Evolutionary conservation across 352 stramenopile species (phyloP), one percentile per base, ranked within the genome.

Genomic region (Phytophthora rubi): DNA sequence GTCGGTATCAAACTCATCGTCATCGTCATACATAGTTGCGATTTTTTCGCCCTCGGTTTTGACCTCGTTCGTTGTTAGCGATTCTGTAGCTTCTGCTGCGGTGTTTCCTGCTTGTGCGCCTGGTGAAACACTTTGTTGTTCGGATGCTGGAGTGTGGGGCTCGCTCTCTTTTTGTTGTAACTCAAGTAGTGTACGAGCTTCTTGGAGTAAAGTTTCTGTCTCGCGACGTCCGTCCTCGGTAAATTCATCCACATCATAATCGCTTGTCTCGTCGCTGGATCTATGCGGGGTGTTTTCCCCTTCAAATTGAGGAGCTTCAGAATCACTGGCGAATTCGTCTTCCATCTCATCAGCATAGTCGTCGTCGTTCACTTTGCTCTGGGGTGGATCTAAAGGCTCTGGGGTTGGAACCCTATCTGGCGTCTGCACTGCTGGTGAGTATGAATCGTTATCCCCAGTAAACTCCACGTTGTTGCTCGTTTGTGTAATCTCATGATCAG

Each of bases 191-290:
- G 54, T 42, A 2, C 79, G 69, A 8, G 73, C 71, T 75, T 91
- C 81, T 3, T 74, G 60, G 6, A 88, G 71, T 53, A 89, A 60
- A 5, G 53, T 55, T 8, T 81, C 71, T 0, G 78, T 89, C 49
- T 86, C 78, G 0, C 67, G 61, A 16, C 69, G 59, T 30, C 55
- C 77, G 28, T 72, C 68, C 6, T 78, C 65, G 23, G 65, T 58
- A 44, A 73, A 66, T 30, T 75, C 71, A 12, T 68, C 62, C 13
- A 61, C 58, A 28, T 70, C 59, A 18, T 68, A 66, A 16, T 67
- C 47, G 6, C 33, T 44, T 21, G 23, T 18, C 18, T 75, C 47
- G 9, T 59, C 62, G 10, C 21, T 35, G 30, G 42, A 56, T 30
- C 78, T 73, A 18, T 73, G 32, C 30, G 32, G 26, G 6, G 33